Percentiles rank a stretch among this genome's conserved stretches.
These are phyloP conservation scores for Russula sp. DNA, from an alignment of 768 basidiomycete genomes.

Conservation along the genomic window DNA sequence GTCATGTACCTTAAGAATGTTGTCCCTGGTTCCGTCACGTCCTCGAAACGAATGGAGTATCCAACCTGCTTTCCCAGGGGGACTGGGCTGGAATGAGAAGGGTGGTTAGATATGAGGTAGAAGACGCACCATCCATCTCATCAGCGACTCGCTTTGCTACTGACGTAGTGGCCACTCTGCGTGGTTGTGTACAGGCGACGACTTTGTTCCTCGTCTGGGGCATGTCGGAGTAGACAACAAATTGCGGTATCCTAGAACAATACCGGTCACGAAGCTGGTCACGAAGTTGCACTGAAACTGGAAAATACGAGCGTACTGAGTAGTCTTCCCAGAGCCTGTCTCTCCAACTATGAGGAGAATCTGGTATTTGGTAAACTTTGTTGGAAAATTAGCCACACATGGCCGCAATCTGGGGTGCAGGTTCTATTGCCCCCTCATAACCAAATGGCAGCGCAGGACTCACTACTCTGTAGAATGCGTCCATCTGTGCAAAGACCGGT, in stretches of 20 bases:
- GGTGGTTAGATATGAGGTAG: neutral
- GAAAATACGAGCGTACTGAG: constrained; percentile 56
- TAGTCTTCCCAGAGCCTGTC: constrained; percentile 94
- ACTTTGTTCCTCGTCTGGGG: constrained; percentile 86
- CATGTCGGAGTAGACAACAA: constrained; percentile 88
- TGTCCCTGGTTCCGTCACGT: constrained; percentile 82
- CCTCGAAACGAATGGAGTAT: constrained; percentile 98
- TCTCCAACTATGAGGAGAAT: constrained; percentile 90
- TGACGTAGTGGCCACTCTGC: constrained; percentile 95
- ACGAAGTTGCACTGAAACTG: neutral
- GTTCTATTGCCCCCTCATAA: constrained; percentile 27
- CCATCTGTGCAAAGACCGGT: constrained; percentile 89
- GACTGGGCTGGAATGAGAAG: constrained; percentile 40
- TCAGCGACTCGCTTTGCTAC: constrained; percentile 98
- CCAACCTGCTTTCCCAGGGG: constrained; percentile 91
- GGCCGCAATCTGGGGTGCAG: constrained; percentile 22
- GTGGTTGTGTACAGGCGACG: constrained; percentile 94
- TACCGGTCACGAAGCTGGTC: neutral
- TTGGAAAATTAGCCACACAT: constrained; percentile 25
- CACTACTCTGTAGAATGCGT: constrained; percentile 85
- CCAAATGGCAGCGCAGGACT: constrained; percentile 29
- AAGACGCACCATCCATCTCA: constrained; percentile 88
- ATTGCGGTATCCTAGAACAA: constrained; percentile 80
- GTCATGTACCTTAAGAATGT: constrained; percentile 99
- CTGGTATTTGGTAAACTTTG: constrained; percentile 68